These are phyloP conservation scores for Chaetomium tenue DNA, from an alignment of 495 filamentous ascomycete genomes.

Conservation along the genomic window DNA sequence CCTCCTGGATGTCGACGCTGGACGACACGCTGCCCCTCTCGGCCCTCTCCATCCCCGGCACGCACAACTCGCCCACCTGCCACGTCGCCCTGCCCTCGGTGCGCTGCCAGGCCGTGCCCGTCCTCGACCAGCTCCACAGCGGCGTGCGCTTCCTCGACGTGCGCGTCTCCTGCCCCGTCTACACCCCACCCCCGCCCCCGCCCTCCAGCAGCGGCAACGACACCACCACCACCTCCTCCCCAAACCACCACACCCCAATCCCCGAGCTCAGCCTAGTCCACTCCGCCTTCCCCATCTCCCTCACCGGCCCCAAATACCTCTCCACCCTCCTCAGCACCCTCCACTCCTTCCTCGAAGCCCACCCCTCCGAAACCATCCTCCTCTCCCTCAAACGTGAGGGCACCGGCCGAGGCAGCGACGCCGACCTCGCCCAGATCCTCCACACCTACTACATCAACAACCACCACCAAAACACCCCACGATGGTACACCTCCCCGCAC, in stretches of 20 bases:
- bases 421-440: slow-evolving; percentile 70
- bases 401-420: slow-evolving; percentile 72
- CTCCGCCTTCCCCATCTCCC: slow-evolving; percentile 48
- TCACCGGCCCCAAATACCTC: slow-evolving; percentile 63
- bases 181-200: neutral
- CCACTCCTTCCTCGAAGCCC: slow-evolving; percentile 68
- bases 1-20: slow-evolving; percentile 78
- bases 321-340: slow-evolving; percentile 65
- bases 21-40: slow-evolving; percentile 67
- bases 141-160: slow-evolving; percentile 95
- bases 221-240: slow-evolving; percentile 36
- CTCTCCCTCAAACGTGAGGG: slow-evolving; percentile 92
- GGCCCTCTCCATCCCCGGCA: slow-evolving; percentile 86
- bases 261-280: slow-evolving; percentile 57
- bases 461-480: neutral
- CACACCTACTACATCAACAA: slow-evolving; percentile 61
- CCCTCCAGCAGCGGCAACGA: neutral
- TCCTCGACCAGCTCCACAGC: slow-evolving; percentile 76
- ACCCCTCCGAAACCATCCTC: slow-evolving; percentile 80
- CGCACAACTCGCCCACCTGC: slow-evolving; percentile 88
- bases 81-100: slow-evolving; percentile 84
- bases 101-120: slow-evolving; percentile 81
- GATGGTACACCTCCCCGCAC: slow-evolving; percentile 76
- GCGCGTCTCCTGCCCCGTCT: slow-evolving; percentile 53
- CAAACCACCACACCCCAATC: neutral